These are phyloP conservation scores for Oemleria cerasiformis DNA, from an alignment of 306 rosid species.

Conservation along the genomic window DNA sequence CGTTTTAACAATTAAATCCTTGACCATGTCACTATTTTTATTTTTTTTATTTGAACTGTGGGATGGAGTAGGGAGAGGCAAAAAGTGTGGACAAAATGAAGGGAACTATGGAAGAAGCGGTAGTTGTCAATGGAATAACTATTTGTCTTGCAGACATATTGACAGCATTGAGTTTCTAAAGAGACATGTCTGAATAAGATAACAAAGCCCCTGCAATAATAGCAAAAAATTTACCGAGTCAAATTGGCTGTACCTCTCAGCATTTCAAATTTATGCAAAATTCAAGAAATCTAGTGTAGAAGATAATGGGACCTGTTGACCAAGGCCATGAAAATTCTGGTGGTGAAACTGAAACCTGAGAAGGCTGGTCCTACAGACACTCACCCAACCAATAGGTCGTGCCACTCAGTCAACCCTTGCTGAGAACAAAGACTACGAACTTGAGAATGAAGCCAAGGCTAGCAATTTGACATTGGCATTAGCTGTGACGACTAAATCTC, in stretches of 20 bases:
- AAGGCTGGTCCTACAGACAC: constrained; percentile 23
- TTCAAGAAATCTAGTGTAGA: neutral
- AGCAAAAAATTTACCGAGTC: neutral
- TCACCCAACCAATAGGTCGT: constrained; percentile 9
- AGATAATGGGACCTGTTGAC: constrained; percentile 7
- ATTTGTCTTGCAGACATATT: neutral
- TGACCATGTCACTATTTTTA: neutral
- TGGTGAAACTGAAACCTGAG: neutral
- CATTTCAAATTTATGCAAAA: neutral
- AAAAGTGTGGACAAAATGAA: constrained; percentile 1
- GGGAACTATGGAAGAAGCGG: too few relatives aligned
- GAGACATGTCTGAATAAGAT: neutral
- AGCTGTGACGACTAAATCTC: constrained; percentile 9
- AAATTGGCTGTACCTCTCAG: neutral
- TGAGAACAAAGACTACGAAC: constrained; percentile 14
- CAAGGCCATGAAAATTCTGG: neutral
- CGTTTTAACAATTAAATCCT: neutral
- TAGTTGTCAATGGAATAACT: neutral
- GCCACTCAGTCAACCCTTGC: neutral
- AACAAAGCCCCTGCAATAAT: constrained; percentile 1
- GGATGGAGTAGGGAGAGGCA: too few relatives aligned
- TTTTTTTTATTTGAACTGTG: too few relatives aligned
- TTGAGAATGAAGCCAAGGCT: constrained; percentile 9
- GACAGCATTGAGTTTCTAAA: neutral
- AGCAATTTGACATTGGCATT: constrained; percentile 23